These are phyloP conservation scores for Trametes polyzona DNA, from an alignment of 1,284 basidiomycete genomes.

Conservation along the genomic window DNA sequence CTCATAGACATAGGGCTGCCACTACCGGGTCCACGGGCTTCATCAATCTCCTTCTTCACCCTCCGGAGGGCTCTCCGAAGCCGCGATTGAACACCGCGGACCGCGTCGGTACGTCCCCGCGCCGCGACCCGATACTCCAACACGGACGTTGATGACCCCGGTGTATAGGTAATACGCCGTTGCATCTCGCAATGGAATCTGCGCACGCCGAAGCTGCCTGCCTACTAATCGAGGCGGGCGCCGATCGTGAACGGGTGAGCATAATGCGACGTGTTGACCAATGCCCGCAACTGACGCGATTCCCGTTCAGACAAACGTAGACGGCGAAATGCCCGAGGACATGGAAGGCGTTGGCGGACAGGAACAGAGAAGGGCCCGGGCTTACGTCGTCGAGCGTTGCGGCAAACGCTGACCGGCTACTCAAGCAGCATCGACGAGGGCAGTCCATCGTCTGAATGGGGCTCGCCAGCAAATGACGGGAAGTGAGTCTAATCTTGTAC, in stretches of 20 bases:
- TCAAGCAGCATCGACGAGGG: neutral
- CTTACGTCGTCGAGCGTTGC: conserved; percentile 75
- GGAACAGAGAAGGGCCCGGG: conserved; percentile 78
- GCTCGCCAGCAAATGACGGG: conserved; percentile 7
- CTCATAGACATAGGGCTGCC: conserved; percentile 84
- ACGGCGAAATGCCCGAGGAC: conserved; percentile 83
- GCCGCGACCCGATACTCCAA: conserved; percentile 7
- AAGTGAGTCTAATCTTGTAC: conserved; percentile 14
- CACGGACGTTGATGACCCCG: neutral
- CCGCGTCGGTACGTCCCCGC: conserved; percentile 66
- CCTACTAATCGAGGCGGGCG: conserved; percentile 89
- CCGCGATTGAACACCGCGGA: conserved; percentile 87
- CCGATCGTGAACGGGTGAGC: conserved; percentile 84
- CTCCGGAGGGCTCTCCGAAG: conserved; percentile 75
- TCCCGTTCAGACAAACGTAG: conserved; percentile 67
- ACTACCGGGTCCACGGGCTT: conserved; percentile 91
- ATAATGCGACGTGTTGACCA: neutral
- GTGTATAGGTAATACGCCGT: conserved; percentile 82
- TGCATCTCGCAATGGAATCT: conserved; percentile 96
- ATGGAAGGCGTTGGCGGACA: conserved; percentile 86
- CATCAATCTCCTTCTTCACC: conserved; percentile 77
- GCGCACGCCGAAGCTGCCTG: conserved; percentile 91
- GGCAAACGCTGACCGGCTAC: conserved; percentile 43
- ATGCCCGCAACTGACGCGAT: neutral
- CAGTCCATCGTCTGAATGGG: conserved; percentile 8